Conservation (phyloP, 2,329 filamentous ascomycete species). For the Allantophomopsis lycopodina region DNA sequence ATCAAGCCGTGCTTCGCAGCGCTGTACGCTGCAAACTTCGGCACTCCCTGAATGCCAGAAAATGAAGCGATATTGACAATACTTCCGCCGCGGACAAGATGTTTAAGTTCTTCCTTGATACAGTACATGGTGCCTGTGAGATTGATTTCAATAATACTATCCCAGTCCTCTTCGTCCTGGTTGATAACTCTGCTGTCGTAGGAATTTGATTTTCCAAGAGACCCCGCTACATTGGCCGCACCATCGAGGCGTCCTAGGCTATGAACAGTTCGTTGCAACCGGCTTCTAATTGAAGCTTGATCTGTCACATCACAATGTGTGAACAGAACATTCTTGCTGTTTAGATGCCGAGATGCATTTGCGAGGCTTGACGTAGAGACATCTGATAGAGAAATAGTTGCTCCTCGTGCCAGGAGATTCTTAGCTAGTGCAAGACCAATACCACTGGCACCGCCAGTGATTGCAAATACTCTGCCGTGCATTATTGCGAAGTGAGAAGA, state of each 20-base stretch:
- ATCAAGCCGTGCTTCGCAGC: slow-evolving; percentile 19
- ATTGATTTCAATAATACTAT: slow-evolving; percentile 28
- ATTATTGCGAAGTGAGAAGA: background rate
- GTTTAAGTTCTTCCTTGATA: slow-evolving; percentile 30
- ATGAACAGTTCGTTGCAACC: slow-evolving; percentile 17
- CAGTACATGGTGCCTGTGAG: slow-evolving; percentile 33
- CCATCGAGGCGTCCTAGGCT: slow-evolving; percentile 22
- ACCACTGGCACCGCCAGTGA: slow-evolving; percentile 65
- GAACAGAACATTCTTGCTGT: slow-evolving; percentile 6
- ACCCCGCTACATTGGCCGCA: slow-evolving; percentile 22
- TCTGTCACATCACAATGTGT: slow-evolving; percentile 17
- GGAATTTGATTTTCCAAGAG: slow-evolving; percentile 16
- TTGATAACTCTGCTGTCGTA: slow-evolving; percentile 12
- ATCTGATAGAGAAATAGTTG: slow-evolving; percentile 6
- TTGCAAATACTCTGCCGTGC: slow-evolving; percentile 44
- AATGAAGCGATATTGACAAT: slow-evolving; percentile 40
- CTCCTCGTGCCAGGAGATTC: slow-evolving; percentile 7
- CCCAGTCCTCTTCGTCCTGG: slow-evolving; percentile 25
- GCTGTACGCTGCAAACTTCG: slow-evolving; percentile 13
- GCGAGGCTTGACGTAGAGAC: slow-evolving; percentile 4
- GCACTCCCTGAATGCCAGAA: slow-evolving; percentile 23
- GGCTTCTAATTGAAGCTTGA: slow-evolving; percentile 14
- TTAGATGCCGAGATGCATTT: slow-evolving; percentile 1
- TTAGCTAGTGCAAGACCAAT: slow-evolving; percentile 62
- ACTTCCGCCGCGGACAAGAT: slow-evolving; percentile 32